Percentiles rank a stretch among this genome's conserved stretches.
Evolutionary conservation across 2,329 filamentous ascomycete species (phyloP).

Genomic region (Bipolaris bicolor): DNA sequence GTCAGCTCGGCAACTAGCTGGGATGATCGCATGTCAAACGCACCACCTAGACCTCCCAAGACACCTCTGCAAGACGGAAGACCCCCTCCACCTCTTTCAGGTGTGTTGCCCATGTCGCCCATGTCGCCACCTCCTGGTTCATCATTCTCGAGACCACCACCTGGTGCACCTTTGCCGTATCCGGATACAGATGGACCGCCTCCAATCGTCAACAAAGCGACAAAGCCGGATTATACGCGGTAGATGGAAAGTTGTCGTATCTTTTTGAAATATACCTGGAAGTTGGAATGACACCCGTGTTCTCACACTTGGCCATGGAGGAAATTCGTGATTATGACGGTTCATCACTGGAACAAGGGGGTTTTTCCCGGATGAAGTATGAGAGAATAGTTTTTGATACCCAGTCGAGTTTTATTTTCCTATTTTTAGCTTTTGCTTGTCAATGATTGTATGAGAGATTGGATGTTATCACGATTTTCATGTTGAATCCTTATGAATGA

Average conservation of each 20-base stretch:
- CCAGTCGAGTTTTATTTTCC: not conserved
- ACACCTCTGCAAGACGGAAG: conserved; percentile 43
- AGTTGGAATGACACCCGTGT: not conserved
- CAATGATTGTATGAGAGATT: not conserved
- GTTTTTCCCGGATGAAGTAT: conserved; percentile 1
- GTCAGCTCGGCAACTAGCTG: conserved; percentile 39
- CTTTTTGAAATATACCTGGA: not conserved
- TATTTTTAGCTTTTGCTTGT: not conserved
- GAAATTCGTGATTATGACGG: conserved; percentile 1
- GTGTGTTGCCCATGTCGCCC: conserved; percentile 29
- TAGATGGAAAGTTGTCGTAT: conserved; percentile 11
- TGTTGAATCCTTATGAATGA: too few relatives aligned
- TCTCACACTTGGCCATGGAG: not conserved
- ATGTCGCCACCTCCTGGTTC: conserved; percentile 35
- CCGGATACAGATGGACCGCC: conserved; percentile 81
- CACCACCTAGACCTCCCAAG: conserved; percentile 50
- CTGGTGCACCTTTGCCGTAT: conserved; percentile 68
- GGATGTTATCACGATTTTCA: too few relatives aligned
- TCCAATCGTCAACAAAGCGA: conserved; percentile 81
- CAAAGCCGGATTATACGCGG: conserved; percentile 72
- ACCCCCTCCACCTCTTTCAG: conserved; percentile 21
- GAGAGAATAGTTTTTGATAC: conserved; percentile 6
- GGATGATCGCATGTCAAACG: conserved; percentile 30
- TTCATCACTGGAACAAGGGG: not conserved
- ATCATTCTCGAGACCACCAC: conserved; percentile 39